Percentiles rank a stretch among this genome's conserved stretches.
Evolutionary conservation across 108 stramenopile genomes (phyloP).

Genomic region (Cyclotella distinguenda): DNA sequence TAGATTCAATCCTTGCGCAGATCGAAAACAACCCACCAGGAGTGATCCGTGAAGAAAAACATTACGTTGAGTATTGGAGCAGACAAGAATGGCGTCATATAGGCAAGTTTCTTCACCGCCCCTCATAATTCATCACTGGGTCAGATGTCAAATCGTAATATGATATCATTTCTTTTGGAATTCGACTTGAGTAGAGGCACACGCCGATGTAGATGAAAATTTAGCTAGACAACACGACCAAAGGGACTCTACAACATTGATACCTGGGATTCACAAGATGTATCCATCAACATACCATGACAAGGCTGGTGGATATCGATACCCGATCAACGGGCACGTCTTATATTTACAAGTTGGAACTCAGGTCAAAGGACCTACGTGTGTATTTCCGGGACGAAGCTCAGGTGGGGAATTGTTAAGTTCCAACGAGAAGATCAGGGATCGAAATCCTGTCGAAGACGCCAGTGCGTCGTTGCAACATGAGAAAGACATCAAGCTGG

Average conservation of each 20-base stretch:
- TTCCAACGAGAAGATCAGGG: not conserved
- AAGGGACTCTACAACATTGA: not conserved
- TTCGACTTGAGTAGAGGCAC: conserved; percentile 48
- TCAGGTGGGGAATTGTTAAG: conserved; percentile 61
- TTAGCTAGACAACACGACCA: conserved; percentile 51
- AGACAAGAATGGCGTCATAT: conserved; percentile 69
- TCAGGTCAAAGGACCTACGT: conserved; percentile 68
- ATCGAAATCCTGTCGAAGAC: not conserved
- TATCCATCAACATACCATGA: conserved; percentile 31
- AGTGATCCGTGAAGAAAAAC: not conserved
- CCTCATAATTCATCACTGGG: too few species aligned
- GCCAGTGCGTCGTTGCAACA: not conserved
- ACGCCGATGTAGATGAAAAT: conserved; percentile 79
- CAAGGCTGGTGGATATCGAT: conserved; percentile 33
- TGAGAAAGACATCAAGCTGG: conserved; percentile 36
- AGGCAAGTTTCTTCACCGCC: not conserved
- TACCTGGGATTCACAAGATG: conserved; percentile 19
- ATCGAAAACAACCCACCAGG: conserved; percentile 12
- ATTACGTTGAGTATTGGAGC: conserved; percentile 77
- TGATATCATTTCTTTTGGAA: not conserved
- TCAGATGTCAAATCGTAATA: too few species aligned
- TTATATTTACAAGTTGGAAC: conserved; percentile 66
- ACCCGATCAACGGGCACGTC: conserved; percentile 72
- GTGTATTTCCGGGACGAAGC: conserved; percentile 54
- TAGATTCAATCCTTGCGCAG: conserved; percentile 50